Evolutionary conservation across 768 basidiomycete species (phyloP).

Genomic region (Lactarius pseudohatsudake): DNA sequence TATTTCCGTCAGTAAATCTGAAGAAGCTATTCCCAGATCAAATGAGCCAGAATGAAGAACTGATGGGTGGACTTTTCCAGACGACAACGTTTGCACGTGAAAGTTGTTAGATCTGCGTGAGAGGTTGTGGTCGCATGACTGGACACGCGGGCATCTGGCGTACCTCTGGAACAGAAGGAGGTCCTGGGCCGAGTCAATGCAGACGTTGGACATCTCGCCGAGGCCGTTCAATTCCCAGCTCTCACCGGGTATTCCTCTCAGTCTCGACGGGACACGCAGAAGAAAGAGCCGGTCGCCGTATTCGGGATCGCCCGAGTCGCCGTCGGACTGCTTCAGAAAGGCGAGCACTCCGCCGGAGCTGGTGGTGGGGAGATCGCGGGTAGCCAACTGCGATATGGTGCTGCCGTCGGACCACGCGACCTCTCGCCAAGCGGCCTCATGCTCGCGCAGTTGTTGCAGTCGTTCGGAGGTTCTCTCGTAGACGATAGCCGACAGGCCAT

Average conservation of each 20-base stretch:
- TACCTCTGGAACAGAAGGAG: constrained; percentile 22
- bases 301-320: neutral
- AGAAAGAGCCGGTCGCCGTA: constrained; percentile 10
- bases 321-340: constrained; percentile 10
- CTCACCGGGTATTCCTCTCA: constrained; percentile 21
- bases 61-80: constrained; percentile 16
- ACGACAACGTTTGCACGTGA: constrained; percentile 19
- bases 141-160: neutral
- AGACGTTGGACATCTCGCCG: constrained; percentile 17
- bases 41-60: constrained; percentile 12
- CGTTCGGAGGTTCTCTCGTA: constrained; percentile 13
- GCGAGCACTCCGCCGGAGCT: constrained; percentile 25
- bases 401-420: constrained; percentile 21
- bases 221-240: constrained; percentile 24
- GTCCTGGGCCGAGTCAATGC: constrained; percentile 23
- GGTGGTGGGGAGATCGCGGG: constrained; percentile 11
- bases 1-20: neutral
- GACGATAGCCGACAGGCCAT: neutral
- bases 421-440: constrained; percentile 24
- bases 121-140: neutral
- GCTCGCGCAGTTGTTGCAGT: constrained; percentile 13
- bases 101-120: constrained; percentile 4
- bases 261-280: constrained; percentile 18
- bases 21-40: constrained; percentile 9
- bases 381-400: constrained; percentile 3